Percentiles rank a stretch among this genome's conserved stretches.
Conservation (phyloP, 2,329 filamentous ascomycete species). For the Tolypocladium endophyticum region DNA sequence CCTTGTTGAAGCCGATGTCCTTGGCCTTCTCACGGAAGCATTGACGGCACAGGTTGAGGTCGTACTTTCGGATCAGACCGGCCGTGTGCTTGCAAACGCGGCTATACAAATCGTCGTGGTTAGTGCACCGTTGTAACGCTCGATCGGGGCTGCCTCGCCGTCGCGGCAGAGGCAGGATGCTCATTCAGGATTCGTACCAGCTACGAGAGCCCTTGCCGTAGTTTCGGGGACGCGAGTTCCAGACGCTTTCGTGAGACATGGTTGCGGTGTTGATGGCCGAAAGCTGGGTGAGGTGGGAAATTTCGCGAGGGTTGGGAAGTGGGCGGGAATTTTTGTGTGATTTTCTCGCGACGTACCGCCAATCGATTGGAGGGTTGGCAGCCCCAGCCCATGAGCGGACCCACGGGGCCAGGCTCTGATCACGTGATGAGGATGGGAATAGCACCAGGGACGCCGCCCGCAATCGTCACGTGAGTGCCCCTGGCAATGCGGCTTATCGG, state of each 20-base stretch:
- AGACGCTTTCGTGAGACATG: conserved; percentile 84
- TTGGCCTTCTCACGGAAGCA: conserved; percentile 66
- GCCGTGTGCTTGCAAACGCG: conserved; percentile 81
- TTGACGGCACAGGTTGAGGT: conserved; percentile 78
- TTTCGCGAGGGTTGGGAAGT: conserved; percentile 21
- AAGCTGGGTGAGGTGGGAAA: conserved; percentile 17
- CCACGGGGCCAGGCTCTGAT: not conserved
- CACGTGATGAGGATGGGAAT: not conserved
- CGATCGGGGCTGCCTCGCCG: not conserved
- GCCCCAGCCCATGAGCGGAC: conserved; percentile 19
- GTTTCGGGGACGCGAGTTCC: conserved; percentile 94
- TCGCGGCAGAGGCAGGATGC: not conserved
- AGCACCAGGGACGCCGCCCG: conserved; percentile 2
- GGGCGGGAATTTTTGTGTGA: conserved; percentile 30
- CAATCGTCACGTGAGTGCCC: conserved; percentile 10
- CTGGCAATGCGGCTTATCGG: not conserved
- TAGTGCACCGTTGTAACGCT: not conserved
- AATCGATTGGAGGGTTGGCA: conserved; percentile 26
- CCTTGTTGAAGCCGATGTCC: conserved; percentile 67
- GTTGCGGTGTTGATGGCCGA: conserved; percentile 27
- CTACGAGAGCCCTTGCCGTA: conserved; percentile 93
- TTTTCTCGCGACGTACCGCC: conserved; percentile 18
- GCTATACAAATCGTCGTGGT: conserved; percentile 26
- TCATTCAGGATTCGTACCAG: conserved; percentile 55
- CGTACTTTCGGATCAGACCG: conserved; percentile 99